Percentiles rank a stretch among this genome's conserved stretches.
These are phyloP conservation scores for Physcomitrellopsis africana DNA, from an alignment of 225 moss, liverwort and hornwort genomes.

Conservation along the genomic window DNA sequence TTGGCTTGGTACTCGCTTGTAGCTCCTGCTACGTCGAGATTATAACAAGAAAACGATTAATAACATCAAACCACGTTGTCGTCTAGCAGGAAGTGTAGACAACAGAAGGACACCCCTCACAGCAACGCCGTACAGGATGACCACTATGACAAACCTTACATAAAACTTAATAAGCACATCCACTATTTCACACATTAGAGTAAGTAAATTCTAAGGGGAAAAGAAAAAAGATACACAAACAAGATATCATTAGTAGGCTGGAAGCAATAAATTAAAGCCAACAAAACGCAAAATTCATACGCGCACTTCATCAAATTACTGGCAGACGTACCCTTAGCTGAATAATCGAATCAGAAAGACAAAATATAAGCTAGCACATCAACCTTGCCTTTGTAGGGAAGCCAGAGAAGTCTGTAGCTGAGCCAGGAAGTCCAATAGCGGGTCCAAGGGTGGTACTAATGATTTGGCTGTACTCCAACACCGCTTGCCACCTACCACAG, in stretches of 20 bases:
- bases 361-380: constrained; percentile 37
- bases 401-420: constrained; percentile 51
- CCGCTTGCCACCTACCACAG: constrained; percentile 86
- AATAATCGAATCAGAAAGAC: constrained; percentile 7
- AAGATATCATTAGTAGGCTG: too few relatives aligned
- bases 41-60: constrained; percentile 23
- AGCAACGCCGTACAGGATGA: constrained; percentile 17
- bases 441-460: constrained; percentile 76
- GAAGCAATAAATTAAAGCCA: not conserved
- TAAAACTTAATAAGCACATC: constrained; percentile 19
- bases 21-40: constrained; percentile 40
- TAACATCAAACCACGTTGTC: constrained; percentile 21
- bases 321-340: not conserved
- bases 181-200: constrained; percentile 1
- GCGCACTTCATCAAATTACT: not conserved
- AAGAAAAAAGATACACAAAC: not conserved
- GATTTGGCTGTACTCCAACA: constrained; percentile 84
- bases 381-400: constrained; percentile 72
- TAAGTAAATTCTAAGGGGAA: not conserved
- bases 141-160: constrained; percentile 9
- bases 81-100: constrained; percentile 21
- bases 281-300: not conserved
- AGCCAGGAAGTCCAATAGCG: constrained; percentile 55
- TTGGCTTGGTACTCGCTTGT: constrained; percentile 60
- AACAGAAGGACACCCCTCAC: constrained; percentile 11